phyloP scores from a whole-genome alignment of 225 moss, liverwort and hornwort species.

The Polytrichum formosum region DNA sequence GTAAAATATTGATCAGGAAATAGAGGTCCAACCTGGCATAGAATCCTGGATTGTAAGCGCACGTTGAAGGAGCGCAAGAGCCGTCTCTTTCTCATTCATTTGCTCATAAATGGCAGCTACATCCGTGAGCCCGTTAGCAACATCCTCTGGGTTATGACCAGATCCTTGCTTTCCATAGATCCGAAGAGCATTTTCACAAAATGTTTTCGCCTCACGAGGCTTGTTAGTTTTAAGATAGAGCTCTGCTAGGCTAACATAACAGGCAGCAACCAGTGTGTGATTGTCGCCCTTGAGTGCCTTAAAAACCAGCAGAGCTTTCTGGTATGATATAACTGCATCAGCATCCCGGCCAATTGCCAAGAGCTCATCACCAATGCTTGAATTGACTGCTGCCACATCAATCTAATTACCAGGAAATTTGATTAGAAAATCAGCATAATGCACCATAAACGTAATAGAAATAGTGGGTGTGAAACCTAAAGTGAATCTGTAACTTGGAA shows the following conservation, averaged over 20 bases:
- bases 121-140: slow-evolving; percentile 82
- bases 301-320: slow-evolving; percentile 83
- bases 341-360: slow-evolving; percentile 71
- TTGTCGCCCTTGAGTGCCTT: slow-evolving; percentile 89
- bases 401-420: slow-evolving; percentile 36
- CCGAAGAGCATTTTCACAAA: slow-evolving; percentile 81
- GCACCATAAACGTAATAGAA: not conserved
- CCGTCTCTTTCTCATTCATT: slow-evolving; percentile 76
- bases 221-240: slow-evolving; percentile 84
- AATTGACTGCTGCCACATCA: slow-evolving; percentile 85
- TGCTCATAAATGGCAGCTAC: slow-evolving; percentile 81
- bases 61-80: slow-evolving; percentile 70
- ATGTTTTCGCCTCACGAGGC: slow-evolving; percentile 74
- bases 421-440: not conserved
- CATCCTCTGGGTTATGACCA: slow-evolving; percentile 77
- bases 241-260: slow-evolving; percentile 84
- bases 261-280: slow-evolving; percentile 79
- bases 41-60: slow-evolving; percentile 80
- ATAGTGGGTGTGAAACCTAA: not conserved
- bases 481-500: no score
- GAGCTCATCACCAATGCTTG: slow-evolving; percentile 82
- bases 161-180: slow-evolving; percentile 77
- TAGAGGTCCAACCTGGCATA: slow-evolving; percentile 60
- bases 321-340: slow-evolving; percentile 80
- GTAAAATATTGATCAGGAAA: not conserved